Percentiles rank a stretch among this genome's conserved stretches.
phyloP scores from a whole-genome alignment of 768 basidiomycete genomes.

The Coprinellus micaceus region DNA sequence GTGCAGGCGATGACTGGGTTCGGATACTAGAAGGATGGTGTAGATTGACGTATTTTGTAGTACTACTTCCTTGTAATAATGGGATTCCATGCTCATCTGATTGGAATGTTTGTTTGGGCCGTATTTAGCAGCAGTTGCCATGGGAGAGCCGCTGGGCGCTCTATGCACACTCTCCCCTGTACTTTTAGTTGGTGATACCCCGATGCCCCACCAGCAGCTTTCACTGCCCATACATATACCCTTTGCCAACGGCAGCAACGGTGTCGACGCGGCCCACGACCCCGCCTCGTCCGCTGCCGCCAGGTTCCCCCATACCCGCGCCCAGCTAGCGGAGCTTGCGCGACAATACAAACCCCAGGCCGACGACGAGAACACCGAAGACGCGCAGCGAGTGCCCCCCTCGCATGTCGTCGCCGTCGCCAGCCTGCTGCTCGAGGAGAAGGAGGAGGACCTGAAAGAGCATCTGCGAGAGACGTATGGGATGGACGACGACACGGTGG shows the following conservation, averaged over 20 bases:
- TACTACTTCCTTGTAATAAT: background rate
- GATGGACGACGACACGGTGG: slow-evolving; percentile 65
- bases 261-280: slow-evolving; percentile 1
- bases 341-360: slow-evolving; percentile 62
- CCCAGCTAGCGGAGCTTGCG: slow-evolving; percentile 71
- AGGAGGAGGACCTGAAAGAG: slow-evolving; percentile 81
- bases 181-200: background rate
- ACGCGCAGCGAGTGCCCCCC: slow-evolving; percentile 49
- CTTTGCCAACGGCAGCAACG: slow-evolving; percentile 4
- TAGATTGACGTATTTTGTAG: background rate
- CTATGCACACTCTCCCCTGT: background rate
- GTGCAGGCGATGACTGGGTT: slow-evolving; percentile 10
- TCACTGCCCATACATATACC: slow-evolving; percentile 5
- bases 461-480: slow-evolving; percentile 69
- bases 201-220: background rate
- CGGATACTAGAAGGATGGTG: background rate
- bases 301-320: slow-evolving; percentile 79
- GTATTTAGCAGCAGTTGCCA: slow-evolving; percentile 10
- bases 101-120: slow-evolving; percentile 5
- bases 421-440: slow-evolving; percentile 69
- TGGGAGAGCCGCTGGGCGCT: background rate
- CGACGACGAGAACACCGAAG: slow-evolving; percentile 49
- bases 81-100: background rate
- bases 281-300: slow-evolving; percentile 10
- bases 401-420: slow-evolving; percentile 70